Evolutionary conservation across 2,329 filamentous ascomycete species (phyloP).

Genomic region (Polytolypa hystricis): DNA sequence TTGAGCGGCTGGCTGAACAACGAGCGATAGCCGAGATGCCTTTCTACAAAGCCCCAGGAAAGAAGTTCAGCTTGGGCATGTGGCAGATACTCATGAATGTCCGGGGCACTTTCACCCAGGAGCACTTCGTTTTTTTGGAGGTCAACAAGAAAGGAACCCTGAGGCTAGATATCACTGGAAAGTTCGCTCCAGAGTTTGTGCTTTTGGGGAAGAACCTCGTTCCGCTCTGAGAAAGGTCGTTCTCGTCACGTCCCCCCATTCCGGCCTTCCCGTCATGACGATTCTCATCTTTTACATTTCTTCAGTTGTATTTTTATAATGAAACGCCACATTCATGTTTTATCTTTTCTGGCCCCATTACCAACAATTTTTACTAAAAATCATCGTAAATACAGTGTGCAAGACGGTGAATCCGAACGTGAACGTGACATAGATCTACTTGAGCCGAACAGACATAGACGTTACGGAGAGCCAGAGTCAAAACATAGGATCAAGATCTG

Average conservation of each 20-base stretch:
- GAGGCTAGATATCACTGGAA: conserved; percentile 28
- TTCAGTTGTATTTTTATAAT: conserved; percentile 1
- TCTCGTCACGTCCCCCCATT: too few relatives aligned
- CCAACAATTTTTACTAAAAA: too few relatives aligned
- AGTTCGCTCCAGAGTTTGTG: conserved; percentile 9
- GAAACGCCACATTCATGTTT: too few relatives aligned
- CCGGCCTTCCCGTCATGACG: too few relatives aligned
- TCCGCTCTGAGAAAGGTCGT: too few relatives aligned
- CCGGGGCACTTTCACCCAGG: conserved; percentile 29
- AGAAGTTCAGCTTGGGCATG: conserved; percentile 19
- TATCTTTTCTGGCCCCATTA: too few relatives aligned
- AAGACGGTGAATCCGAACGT: too few relatives aligned
- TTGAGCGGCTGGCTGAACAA: conserved; percentile 9
- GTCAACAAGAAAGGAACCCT: conserved; percentile 20
- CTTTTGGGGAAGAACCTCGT: too few relatives aligned
- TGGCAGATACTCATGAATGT: conserved; percentile 25
- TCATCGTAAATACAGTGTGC: too few relatives aligned
- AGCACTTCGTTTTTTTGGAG: conserved; percentile 30
- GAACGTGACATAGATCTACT: too few relatives aligned
- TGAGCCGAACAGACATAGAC: too few relatives aligned
- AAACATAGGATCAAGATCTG: too few relatives aligned
- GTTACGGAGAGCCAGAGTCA: conserved; percentile 6
- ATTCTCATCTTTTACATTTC: not conserved
- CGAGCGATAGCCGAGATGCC: conserved; percentile 12
- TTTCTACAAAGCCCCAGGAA: conserved; percentile 25